Evolutionary conservation across 805 yeast genomes (phyloP), one percentile per base, ranked within the genome.

Genomic region (Kodamaea neixiangensis): DNA sequence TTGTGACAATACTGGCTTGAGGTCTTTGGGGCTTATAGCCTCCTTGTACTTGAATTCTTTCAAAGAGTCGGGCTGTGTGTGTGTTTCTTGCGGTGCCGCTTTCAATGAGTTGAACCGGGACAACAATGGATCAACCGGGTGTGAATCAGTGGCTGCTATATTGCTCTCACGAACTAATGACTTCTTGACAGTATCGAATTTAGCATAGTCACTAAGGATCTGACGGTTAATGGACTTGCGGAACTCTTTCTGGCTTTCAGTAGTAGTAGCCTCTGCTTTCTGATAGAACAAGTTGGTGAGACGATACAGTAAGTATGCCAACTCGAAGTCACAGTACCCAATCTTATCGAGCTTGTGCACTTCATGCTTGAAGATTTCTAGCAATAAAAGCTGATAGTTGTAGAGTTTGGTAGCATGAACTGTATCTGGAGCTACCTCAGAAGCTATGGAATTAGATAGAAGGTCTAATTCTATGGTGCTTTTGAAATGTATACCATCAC

Each of bases 281-380:
- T 42, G 47, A 19, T 35, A 48, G 19, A 48, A 31, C 10, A 34
- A 37, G n/a, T 22, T 42, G 15, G 51, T 25, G 37, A 48, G 47
- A 15, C 43, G 46, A 34, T 44, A 48, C 43, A 48, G 40, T 14
- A 74, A 58, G 50, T 62, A 69, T 1, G 75, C 72, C 47, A 70
- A 45, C 51, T 70, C 75, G 54, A 61, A 65, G 52, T 74, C 77
- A 52, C 78, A 74, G 47, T 63, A 64, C 1, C 69, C 67, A n/a
- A 66, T 33, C 19, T 48, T 56, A 2, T 62, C 58, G 10, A 59
- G 50, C 48, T 70, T 67, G 38, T 63, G 63, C 25, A 55, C 47
- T 54, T 74, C 74, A 46, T 64, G 65, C 42, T 64, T 66, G 56
- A 72, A 67, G 22, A 63, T 57, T 52, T 73, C 77, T 18, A 74